phyloP scores from a whole-genome alignment of 1,139 yeast genomes.

The Geotrichum europaeum region DNA sequence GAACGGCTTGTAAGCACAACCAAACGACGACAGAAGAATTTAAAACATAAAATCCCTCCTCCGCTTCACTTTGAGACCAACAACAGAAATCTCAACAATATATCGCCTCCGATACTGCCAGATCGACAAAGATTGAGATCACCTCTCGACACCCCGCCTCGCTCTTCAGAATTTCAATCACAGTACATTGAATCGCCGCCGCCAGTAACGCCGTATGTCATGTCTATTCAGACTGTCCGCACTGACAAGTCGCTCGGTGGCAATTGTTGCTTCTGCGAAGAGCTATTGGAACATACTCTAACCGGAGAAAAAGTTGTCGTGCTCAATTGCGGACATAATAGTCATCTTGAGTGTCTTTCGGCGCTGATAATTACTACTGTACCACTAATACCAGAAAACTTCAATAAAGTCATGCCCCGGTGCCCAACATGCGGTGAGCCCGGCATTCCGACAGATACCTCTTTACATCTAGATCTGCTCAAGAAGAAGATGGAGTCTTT shows the following conservation, averaged over 20 bases:
- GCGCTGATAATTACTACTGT: conserved; percentile 21
- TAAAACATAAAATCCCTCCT: conserved; percentile 10
- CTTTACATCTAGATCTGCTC: conserved; percentile 24
- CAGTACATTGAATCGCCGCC: conserved; percentile 11
- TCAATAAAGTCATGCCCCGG: conserved; percentile 22
- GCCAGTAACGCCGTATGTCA: conserved; percentile 14
- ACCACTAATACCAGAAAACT: conserved; percentile 16
- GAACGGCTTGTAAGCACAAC: conserved; percentile 11
- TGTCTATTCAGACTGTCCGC: conserved; percentile 12
- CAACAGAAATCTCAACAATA: conserved; percentile 1
- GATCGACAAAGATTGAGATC: not conserved
- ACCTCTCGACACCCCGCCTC: not conserved
- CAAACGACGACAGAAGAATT: not conserved
- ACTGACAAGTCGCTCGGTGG: conserved; percentile 22
- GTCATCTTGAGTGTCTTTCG: conserved; percentile 27
- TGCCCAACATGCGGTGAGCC: conserved; percentile 28
- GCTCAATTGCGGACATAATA: conserved; percentile 25
- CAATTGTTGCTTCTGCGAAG: conserved; percentile 30
- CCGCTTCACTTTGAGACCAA: conserved; percentile 10
- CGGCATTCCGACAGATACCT: conserved; percentile 23
- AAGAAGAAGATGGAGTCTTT: conserved; percentile 18
- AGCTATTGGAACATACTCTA: conserved; percentile 23
- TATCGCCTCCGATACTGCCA: not conserved
- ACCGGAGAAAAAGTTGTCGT: conserved; percentile 25
- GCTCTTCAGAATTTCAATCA: not conserved